A percentile compares a stretch with the other conserved stretches of the same genome.
phyloP scores from a whole-genome alignment of 2,329 filamentous ascomycete species.

The Epichloe brachyelytri region DNA sequence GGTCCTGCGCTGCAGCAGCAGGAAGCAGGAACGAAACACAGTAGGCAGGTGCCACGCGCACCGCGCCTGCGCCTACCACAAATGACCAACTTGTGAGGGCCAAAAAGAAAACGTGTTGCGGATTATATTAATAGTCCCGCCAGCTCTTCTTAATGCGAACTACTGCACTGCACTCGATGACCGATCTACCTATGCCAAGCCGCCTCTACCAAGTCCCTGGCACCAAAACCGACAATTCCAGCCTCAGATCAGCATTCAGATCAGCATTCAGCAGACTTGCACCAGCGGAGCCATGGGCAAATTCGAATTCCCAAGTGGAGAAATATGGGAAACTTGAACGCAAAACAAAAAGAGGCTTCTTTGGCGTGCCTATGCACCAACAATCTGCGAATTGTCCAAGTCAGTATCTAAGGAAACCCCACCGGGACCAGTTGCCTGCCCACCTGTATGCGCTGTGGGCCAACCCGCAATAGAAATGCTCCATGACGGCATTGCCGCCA shows the following conservation, averaged over 20 bases:
- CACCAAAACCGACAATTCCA: too few relatives aligned
- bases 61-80: too few relatives aligned
- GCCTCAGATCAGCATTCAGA: not conserved
- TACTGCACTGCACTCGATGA: not conserved
- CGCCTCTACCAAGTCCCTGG: too few relatives aligned
- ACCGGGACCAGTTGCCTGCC: too few relatives aligned
- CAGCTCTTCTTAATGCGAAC: not conserved
- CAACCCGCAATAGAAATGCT: too few relatives aligned
- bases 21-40: too few relatives aligned
- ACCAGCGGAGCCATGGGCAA: not conserved
- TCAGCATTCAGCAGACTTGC: not conserved
- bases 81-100: not conserved
- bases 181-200: not conserved
- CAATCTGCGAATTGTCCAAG: too few relatives aligned
- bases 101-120: not conserved
- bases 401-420: too few relatives aligned
- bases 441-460: too few relatives aligned
- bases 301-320: not conserved
- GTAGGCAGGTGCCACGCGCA: too few relatives aligned
- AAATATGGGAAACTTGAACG: not conserved
- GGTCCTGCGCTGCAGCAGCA: too few relatives aligned
- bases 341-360: not conserved
- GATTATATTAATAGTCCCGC: not conserved
- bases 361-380: not conserved
- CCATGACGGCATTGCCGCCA: too few relatives aligned